Base-by-base conservation (phyloP, 306 rosid species). In the Vicia faba region DNA sequence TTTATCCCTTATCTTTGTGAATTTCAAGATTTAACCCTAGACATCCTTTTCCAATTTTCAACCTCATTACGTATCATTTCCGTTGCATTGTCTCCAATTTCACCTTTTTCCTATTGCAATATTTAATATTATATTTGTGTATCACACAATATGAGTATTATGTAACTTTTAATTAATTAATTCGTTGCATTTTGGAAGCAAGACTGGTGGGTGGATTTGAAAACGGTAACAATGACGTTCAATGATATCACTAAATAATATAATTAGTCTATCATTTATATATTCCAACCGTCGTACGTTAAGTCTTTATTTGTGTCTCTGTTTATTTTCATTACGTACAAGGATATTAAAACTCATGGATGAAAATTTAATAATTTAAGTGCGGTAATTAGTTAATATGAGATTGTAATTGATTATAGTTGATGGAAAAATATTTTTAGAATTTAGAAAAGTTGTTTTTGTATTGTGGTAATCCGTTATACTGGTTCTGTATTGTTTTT, bases 1-100 rank as follows among this genome's bases (percentile, higher is more conserved):
- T 79, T 81, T 83, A 7, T 74, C 82, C 83, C 72, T 74, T 59
- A 54, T 77, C 82, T 54, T 13, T 57, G 44, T 60, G 35, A 46
- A 11, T 71, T 48, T 49, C 56, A 49, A 69, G 76, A 74, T 59
- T 20, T 12, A 18, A 56, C 61, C 11, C 16, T 11, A 15, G 16
- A 39, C 12, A 49, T 7, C 77, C 64, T 50, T 79, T 20, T 62
- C 45, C 67, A 39, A 11, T 62, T 39, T 69, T 69, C 79, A 68
- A 65, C 54, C 59, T 58, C 61, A 50, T 69, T 75, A 33, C 71
- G 46, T 9, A 36, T 36, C 69, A 72, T 57, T 63, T 40, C 45
- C 41, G 14, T 5, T 39, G 14, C 64, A 16, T 16, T 49, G 16
- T 74, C 79, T 49, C 76, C 79, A 19, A 59, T 31, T 74, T 64